phyloP scores from a whole-genome alignment of 2,329 filamentous ascomycete species.

The Westerdykella sp. region DNA sequence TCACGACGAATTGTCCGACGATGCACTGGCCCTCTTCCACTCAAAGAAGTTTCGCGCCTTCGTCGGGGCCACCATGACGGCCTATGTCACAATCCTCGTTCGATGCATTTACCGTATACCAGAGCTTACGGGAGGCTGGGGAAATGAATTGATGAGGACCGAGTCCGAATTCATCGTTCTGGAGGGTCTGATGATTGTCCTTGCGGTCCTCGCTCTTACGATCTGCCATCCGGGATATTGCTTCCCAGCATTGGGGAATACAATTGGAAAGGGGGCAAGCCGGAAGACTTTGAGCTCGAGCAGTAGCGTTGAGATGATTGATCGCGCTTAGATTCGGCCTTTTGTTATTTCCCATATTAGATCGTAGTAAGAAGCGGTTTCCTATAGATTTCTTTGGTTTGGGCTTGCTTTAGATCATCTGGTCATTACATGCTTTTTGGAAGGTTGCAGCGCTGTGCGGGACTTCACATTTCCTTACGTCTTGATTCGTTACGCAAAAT shows the following conservation, averaged over 20 bases:
- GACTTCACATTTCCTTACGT: no score
- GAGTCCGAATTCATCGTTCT: slow-evolving; percentile 46
- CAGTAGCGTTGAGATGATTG: slow-evolving; percentile 4
- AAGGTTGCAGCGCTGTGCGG: neutral
- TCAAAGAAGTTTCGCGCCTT: slow-evolving; percentile 26
- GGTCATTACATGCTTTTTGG: neutral
- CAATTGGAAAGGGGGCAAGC: slow-evolving; percentile 10
- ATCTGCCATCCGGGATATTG: slow-evolving; percentile 43
- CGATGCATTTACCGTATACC: slow-evolving; percentile 47
- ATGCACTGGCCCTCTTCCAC: slow-evolving; percentile 16
- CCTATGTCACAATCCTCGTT: slow-evolving; percentile 43
- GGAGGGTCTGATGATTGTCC: slow-evolving; percentile 50
- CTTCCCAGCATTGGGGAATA: slow-evolving; percentile 29
- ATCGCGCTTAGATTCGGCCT: slow-evolving; percentile 1
- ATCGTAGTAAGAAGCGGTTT: neutral
- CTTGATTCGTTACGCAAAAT: no score
- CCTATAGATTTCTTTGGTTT: no score
- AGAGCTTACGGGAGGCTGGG: slow-evolving; percentile 45
- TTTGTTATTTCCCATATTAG: neutral
- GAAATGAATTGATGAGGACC: slow-evolving; percentile 43
- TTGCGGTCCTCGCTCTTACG: slow-evolving; percentile 43
- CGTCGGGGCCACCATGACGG: slow-evolving; percentile 30
- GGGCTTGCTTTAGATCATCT: neutral
- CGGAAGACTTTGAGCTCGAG: slow-evolving; percentile 1
- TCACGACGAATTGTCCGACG: slow-evolving; percentile 17